phyloP scores from a whole-genome alignment of 441 rosid species.

The Gossypium gossypioides region DNA sequence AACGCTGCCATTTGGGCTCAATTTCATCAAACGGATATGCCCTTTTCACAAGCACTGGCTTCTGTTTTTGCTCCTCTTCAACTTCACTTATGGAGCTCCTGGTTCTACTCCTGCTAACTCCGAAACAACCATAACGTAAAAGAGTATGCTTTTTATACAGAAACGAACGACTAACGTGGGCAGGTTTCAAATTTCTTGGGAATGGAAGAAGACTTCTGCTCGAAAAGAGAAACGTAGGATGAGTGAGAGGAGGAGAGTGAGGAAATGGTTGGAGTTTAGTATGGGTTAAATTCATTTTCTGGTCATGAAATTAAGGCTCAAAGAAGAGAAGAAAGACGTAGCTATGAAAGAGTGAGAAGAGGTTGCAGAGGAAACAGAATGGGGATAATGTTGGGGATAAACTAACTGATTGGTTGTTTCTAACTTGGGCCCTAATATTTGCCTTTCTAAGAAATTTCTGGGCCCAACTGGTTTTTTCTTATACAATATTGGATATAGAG shows the following conservation, averaged over 20 bases:
- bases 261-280: slow-evolving; percentile 24
- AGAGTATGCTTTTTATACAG: neutral
- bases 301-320: neutral
- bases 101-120: slow-evolving; percentile 16
- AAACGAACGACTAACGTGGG: neutral
- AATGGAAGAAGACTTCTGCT: slow-evolving; percentile 18
- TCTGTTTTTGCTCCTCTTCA: slow-evolving; percentile 21
- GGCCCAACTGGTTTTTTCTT: neutral
- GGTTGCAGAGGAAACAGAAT: neutral
- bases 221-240: slow-evolving; percentile 1
- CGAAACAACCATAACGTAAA: slow-evolving; percentile 11
- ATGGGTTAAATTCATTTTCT: slow-evolving; percentile 25
- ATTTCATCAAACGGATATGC: slow-evolving; percentile 79
- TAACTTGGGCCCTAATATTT: neutral
- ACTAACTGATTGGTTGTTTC: neutral
- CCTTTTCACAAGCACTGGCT: slow-evolving; percentile 29
- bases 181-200: slow-evolving; percentile 11
- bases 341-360: neutral
- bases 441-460: neutral
- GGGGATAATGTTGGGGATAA: slow-evolving; percentile 20
- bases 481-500: no score
- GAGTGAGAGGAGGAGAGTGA: slow-evolving; percentile 21
- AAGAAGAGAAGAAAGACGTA: neutral
- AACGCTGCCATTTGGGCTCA: slow-evolving; percentile 88
- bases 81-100: slow-evolving; percentile 25